Conservation (phyloP, 495 filamentous ascomycete species). For the Aspergillus panamensis region DNA sequence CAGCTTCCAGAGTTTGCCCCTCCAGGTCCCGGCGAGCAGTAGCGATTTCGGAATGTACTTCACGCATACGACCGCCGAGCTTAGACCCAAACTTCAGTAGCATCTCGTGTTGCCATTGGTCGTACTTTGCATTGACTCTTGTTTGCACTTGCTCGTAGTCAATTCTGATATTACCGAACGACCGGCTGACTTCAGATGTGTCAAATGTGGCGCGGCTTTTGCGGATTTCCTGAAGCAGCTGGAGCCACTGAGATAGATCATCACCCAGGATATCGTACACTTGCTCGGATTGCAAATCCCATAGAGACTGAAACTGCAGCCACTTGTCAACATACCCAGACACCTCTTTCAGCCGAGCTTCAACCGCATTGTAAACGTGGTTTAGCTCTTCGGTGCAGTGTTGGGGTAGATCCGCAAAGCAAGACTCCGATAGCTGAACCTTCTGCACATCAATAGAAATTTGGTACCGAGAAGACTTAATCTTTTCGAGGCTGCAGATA, state of each 20-base stretch:
- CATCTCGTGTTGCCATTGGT: conserved; percentile 99
- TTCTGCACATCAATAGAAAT: conserved; percentile 68
- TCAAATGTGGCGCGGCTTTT: conserved; percentile 93
- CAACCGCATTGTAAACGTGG: conserved; percentile 74
- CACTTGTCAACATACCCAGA: conserved; percentile 89
- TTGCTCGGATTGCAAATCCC: conserved; percentile 94
- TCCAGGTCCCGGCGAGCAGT: conserved; percentile 85
- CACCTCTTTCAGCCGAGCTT: conserved; percentile 71
- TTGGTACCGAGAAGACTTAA: conserved; percentile 92
- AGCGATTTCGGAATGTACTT: conserved; percentile 84
- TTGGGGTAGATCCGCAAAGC: conserved; percentile 83
- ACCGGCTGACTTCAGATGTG: conserved; percentile 83
- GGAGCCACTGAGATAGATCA: conserved; percentile 85
- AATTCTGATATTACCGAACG: conserved; percentile 88
- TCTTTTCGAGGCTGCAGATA: conserved; percentile 84
- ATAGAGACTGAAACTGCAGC: conserved; percentile 97
- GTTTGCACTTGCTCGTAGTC: conserved; percentile 98
- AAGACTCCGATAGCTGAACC: conserved; percentile 57
- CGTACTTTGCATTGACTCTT: conserved; percentile 97
- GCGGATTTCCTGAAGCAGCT: conserved; percentile 90
- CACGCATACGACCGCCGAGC: conserved; percentile 84
- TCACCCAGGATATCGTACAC: conserved; percentile 91
- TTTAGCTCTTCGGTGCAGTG: conserved; percentile 73
- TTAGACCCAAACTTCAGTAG: conserved; percentile 84
- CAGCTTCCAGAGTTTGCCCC: conserved; percentile 82